phyloP scores from a whole-genome alignment of 805 yeast species.

The Candida boidinii region DNA sequence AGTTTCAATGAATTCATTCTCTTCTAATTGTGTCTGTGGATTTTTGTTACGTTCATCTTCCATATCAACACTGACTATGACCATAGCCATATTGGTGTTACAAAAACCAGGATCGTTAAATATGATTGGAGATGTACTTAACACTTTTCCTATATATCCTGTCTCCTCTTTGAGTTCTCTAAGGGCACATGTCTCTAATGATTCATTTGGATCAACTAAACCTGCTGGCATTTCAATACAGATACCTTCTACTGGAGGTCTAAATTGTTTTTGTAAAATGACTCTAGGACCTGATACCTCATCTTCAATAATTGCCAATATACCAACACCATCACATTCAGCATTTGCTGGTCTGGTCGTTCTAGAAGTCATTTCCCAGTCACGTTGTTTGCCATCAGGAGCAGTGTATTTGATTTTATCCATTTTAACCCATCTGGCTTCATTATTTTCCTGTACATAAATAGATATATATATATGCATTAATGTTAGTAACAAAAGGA shows the following conservation, averaged over 20 bases:
- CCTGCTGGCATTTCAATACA: conserved; percentile 97
- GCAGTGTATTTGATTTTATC: conserved; percentile 63
- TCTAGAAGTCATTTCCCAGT: conserved; percentile 89
- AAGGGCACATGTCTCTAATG: conserved; percentile 69
- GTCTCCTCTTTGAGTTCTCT: conserved; percentile 91
- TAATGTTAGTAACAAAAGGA: neutral
- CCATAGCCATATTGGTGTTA: conserved; percentile 77
- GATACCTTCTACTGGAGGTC: conserved; percentile 87
- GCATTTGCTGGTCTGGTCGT: conserved; percentile 58
- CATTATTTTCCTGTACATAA: conserved; percentile 23
- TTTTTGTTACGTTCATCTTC: conserved; percentile 51
- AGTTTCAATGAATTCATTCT: conserved; percentile 87
- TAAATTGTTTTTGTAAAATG: conserved; percentile 78
- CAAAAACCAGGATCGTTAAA: conserved; percentile 66
- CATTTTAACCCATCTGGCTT: conserved; percentile 62
- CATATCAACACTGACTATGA: conserved; percentile 72
- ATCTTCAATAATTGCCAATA: conserved; percentile 60
- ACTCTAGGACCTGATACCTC: conserved; percentile 34
- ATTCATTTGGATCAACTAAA: conserved; percentile 75
- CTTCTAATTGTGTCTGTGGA: conserved; percentile 76
- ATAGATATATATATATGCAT: neutral
- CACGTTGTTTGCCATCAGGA: conserved; percentile 60
- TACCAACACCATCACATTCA: conserved; percentile 84
- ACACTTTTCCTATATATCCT: conserved; percentile 71
- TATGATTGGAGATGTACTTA: conserved; percentile 17